phyloP scores from a whole-genome alignment of 1,284 basidiomycete genomes.

The Melampsora americana region DNA sequence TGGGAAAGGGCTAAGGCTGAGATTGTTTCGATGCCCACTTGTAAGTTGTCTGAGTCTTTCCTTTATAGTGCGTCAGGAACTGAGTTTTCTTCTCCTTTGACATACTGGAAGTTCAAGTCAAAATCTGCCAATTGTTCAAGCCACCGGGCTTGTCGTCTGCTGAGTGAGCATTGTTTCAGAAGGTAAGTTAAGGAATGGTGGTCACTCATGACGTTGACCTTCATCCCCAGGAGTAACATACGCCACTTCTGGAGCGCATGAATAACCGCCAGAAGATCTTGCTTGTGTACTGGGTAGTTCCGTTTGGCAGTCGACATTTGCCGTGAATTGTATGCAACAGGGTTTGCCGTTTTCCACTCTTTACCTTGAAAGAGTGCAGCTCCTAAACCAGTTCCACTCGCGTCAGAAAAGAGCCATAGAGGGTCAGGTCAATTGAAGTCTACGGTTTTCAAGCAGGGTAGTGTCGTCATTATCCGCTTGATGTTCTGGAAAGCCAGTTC shows the following conservation, averaged over 20 bases:
- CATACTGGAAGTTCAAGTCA: no score
- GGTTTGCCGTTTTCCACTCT: background rate
- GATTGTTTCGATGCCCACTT: no score
- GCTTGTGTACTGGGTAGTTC: slow-evolving; percentile 6
- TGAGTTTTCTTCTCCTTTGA: background rate
- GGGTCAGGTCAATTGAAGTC: slow-evolving; percentile 48
- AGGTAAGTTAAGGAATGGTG: no score
- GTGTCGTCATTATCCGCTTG: slow-evolving; percentile 51
- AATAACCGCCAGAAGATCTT: slow-evolving; percentile 3
- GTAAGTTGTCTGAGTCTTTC: background rate
- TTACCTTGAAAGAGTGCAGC: no score
- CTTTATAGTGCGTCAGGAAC: background rate
- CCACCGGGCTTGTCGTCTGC: background rate
- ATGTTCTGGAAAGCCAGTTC: slow-evolving; percentile 53
- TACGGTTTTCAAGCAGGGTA: slow-evolving; percentile 54
- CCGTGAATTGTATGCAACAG: background rate
- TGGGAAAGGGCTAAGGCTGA: background rate
- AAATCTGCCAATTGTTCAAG: background rate
- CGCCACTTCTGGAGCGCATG: no score
- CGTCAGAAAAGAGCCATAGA: slow-evolving; percentile 41
- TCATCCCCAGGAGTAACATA: no score
- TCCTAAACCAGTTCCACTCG: slow-evolving; percentile 26
- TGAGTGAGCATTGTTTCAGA: background rate
- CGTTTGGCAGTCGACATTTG: background rate
- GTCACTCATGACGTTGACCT: no score